Evolutionary conservation across 106 monocot genomes (phyloP).

Genomic region (Acorus gramineus): DNA sequence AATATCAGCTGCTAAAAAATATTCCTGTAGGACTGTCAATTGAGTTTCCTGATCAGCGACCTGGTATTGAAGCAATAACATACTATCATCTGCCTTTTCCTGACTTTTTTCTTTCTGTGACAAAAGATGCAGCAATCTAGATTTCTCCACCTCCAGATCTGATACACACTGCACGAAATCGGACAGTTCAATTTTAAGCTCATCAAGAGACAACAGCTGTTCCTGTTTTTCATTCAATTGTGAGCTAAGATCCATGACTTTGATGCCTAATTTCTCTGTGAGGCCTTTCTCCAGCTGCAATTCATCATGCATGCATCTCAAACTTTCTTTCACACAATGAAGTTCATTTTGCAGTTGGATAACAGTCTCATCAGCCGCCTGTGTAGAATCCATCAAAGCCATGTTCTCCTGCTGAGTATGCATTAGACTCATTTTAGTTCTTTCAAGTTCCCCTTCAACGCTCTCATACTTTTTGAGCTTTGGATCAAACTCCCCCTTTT

Average conservation of each 20-base stretch:
- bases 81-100: background rate
- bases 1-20: constrained; percentile 35
- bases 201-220: constrained; percentile 9
- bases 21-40: constrained; percentile 7
- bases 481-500: constrained; percentile 30
- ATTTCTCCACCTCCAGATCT: constrained; percentile 4
- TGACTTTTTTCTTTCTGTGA: background rate
- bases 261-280: background rate
- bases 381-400: constrained; percentile 21
- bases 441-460: constrained; percentile 52
- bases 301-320: constrained; percentile 6
- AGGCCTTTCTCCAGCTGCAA: constrained; percentile 5
- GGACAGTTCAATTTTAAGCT: constrained; percentile 14
- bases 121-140: constrained; percentile 5
- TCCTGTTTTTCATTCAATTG: constrained; percentile 12
- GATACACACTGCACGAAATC: background rate
- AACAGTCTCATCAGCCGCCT: constrained; percentile 24
- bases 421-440: constrained; percentile 21
- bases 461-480: constrained; percentile 27
- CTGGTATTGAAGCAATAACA: background rate
- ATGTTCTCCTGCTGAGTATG: constrained; percentile 47
- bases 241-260: constrained; percentile 8
- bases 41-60: constrained; percentile 6
- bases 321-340: constrained; percentile 4
- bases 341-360: constrained; percentile 10